These are phyloP conservation scores for Henckelia pumila DNA, from an alignment of 257 asterid genomes.

Conservation along the genomic window DNA sequence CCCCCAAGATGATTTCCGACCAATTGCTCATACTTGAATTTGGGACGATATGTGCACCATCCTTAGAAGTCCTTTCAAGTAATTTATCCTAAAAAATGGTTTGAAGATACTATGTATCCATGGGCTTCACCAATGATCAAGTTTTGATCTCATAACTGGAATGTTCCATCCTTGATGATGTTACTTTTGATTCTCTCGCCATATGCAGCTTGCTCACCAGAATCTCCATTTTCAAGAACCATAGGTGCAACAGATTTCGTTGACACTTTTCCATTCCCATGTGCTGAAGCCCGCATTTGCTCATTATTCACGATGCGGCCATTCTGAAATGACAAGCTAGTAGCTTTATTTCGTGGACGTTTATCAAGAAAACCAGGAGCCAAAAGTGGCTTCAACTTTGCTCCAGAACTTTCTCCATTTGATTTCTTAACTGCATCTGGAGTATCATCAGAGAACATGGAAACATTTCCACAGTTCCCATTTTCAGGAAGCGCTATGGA, in stretches of 20 bases:
- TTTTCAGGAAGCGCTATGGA: slow-evolving; percentile 23
- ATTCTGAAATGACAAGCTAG: slow-evolving; percentile 27
- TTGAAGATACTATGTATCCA: slow-evolving; percentile 16
- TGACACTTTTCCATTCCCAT: slow-evolving; percentile 31
- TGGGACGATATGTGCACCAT: slow-evolving; percentile 9
- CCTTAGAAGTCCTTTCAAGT: neutral
- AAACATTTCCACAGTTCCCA: slow-evolving; percentile 24
- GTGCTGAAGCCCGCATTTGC: slow-evolving; percentile 21
- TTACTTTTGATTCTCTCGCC: neutral
- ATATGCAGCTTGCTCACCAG: neutral
- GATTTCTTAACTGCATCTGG: slow-evolving; percentile 34
- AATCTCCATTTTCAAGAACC: slow-evolving; percentile 37
- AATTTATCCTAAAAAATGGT: slow-evolving; percentile 2
- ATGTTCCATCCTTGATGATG: slow-evolving; percentile 5
- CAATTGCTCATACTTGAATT: neutral
- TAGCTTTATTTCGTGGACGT: slow-evolving; percentile 30
- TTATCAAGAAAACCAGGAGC: slow-evolving; percentile 66
- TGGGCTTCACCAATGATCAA: slow-evolving; percentile 5
- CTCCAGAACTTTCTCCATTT: slow-evolving; percentile 24
- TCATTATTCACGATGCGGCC: slow-evolving; percentile 27
- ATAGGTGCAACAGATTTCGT: slow-evolving; percentile 22
- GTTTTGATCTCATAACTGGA: slow-evolving; percentile 19
- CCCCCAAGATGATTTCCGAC: slow-evolving; percentile 5
- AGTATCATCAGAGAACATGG: slow-evolving; percentile 23
- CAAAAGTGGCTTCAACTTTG: slow-evolving; percentile 52